These are phyloP conservation scores for Myriangium duriaei DNA, from an alignment of 2,329 filamentous ascomycete genomes.

Conservation along the genomic window DNA sequence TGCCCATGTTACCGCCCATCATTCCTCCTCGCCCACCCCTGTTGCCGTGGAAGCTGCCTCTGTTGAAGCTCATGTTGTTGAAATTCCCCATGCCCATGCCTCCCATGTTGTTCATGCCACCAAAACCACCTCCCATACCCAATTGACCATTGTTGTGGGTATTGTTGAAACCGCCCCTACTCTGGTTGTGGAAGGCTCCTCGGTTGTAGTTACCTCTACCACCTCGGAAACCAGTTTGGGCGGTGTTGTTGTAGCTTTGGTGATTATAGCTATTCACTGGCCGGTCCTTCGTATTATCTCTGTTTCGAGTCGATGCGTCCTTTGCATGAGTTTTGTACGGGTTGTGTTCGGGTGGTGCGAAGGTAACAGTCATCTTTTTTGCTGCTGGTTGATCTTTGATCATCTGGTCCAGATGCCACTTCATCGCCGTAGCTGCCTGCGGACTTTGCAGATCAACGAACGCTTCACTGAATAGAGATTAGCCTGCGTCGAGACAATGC, in stretches of 20 bases:
- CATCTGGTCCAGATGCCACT: constrained; percentile 63
- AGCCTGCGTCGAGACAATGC: no score
- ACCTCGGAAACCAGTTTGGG: constrained; percentile 29
- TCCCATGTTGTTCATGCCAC: constrained; percentile 27
- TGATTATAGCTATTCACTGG: constrained; percentile 31
- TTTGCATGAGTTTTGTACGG: constrained; percentile 87
- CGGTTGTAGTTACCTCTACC: constrained; percentile 20
- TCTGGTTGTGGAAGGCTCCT: constrained; percentile 14
- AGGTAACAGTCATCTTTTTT: constrained; percentile 61
- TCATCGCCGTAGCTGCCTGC: constrained; percentile 74
- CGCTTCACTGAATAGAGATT: constrained; percentile 53
- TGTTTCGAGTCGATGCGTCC: constrained; percentile 61
- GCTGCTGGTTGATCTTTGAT: constrained; percentile 42
- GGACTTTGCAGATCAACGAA: constrained; percentile 76
- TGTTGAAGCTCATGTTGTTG: constrained; percentile 11
- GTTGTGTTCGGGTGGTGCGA: constrained; percentile 65
- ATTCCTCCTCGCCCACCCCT: constrained; percentile 33
- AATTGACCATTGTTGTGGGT: constrained; percentile 11
- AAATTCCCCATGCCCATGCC: constrained; percentile 10
- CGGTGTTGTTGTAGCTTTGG: constrained; percentile 26
- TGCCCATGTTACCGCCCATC: constrained; percentile 40
- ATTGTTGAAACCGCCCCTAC: constrained; percentile 13
- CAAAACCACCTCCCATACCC: constrained; percentile 14
- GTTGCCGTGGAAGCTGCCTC: constrained; percentile 9
- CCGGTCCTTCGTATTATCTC: constrained; percentile 49